Percentiles rank a stretch among this genome's conserved stretches.
Evolutionary conservation across 345 rosid species (phyloP).

Genomic region (Turnera subulata): DNA sequence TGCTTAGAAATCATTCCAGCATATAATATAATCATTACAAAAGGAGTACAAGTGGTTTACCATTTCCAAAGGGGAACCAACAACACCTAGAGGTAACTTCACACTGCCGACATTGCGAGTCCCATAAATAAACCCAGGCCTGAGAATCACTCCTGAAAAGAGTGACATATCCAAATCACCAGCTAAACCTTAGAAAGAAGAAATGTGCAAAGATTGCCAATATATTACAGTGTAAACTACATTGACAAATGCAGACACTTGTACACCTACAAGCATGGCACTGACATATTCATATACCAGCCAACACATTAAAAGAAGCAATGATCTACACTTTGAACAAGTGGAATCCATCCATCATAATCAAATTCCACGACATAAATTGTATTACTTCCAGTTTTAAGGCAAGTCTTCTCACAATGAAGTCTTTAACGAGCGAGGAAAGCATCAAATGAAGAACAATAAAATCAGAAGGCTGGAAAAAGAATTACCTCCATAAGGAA

Average conservation of each 20-base stretch:
- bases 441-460: background rate
- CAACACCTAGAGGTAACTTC: slow-evolving; percentile 74
- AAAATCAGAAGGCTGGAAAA: background rate
- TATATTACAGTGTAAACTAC: background rate
- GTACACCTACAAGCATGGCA: background rate
- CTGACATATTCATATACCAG: too few species aligned
- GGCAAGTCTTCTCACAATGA: background rate
- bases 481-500: slow-evolving; percentile 77
- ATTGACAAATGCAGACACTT: background rate
- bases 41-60: slow-evolving; percentile 32
- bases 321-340: background rate
- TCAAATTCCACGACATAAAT: background rate
- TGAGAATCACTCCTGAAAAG: slow-evolving; percentile 70
- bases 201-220: background rate
- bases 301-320: background rate
- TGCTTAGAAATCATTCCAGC: too few species aligned
- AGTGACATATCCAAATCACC: too few species aligned
- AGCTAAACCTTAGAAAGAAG: too few species aligned
- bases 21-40: too few species aligned
- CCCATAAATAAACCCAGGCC: slow-evolving; percentile 96
- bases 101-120: slow-evolving; percentile 74
- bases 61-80: slow-evolving; percentile 93
- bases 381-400: background rate
- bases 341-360: background rate
- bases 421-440: background rate